Percentiles rank a stretch among this genome's conserved stretches.
Conservation (phyloP, 2,329 filamentous ascomycete genomes). For the Alternaria brassicae region DNA sequence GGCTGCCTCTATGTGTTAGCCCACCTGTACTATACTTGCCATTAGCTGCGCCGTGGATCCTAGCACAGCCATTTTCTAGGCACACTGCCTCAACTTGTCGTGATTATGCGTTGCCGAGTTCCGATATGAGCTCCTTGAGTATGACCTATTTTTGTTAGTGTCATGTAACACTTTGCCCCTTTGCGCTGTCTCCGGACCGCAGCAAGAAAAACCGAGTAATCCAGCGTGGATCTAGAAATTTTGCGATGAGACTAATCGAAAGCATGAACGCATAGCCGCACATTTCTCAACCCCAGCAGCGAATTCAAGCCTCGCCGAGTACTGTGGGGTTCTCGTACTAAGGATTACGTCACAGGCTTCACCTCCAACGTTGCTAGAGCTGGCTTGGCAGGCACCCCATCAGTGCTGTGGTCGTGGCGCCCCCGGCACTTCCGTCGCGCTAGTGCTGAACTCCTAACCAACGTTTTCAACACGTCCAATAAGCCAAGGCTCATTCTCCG, state of each 20-base stretch:
- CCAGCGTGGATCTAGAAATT: neutral
- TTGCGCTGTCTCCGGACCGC: neutral
- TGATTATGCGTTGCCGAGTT: constrained; percentile 1
- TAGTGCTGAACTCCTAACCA: neutral
- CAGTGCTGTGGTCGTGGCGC: neutral
- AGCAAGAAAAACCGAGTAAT: neutral
- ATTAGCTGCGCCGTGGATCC: neutral
- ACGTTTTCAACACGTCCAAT: neutral
- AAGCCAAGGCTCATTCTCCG: neutral
- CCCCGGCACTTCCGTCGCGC: neutral
- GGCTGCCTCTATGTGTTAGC: neutral
- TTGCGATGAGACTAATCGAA: neutral
- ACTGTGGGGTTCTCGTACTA: neutral
- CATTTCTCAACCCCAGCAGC: neutral
- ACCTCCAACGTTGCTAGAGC: neutral
- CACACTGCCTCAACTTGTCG: neutral
- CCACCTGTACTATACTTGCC: neutral
- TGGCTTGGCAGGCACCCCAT: constrained; percentile 3
- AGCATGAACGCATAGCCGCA: neutral
- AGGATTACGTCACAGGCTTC: neutral
- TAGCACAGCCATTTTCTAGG: neutral
- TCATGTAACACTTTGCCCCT: neutral
- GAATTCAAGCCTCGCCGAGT: constrained; percentile 5
- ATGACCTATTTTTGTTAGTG: neutral
- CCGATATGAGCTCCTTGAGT: neutral